phyloP scores from a whole-genome alignment of 257 asterid species.

The Solanum clarkiae region DNA sequence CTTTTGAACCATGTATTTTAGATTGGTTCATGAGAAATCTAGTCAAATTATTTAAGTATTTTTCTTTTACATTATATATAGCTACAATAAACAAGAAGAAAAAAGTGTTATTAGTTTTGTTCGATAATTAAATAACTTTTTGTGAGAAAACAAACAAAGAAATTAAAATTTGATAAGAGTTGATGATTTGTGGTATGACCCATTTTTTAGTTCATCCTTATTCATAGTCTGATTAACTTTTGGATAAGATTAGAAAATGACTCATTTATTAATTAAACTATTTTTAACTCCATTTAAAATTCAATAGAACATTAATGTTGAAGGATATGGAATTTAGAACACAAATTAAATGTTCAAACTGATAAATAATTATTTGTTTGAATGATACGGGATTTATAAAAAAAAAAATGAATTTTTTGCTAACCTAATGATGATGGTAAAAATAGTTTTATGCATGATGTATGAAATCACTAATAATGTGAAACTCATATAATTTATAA shows the following conservation, averaged over 20 bases:
- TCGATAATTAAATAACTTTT: neutral
- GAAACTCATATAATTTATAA: neutral
- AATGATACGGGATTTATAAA: neutral
- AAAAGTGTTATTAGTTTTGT: neutral
- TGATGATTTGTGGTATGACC: neutral
- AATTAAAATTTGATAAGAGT: neutral
- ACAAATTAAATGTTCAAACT: neutral
- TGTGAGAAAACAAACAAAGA: neutral
- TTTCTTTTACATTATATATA: neutral
- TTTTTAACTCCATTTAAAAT: neutral
- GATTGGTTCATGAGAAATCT: neutral
- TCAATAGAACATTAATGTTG: too few relatives aligned
- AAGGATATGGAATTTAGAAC: too few relatives aligned
- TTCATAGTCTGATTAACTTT: neutral
- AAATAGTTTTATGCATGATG: neutral
- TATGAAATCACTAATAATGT: neutral
- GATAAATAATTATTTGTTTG: neutral
- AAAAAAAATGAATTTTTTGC: neutral
- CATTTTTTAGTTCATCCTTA: neutral
- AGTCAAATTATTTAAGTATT: neutral
- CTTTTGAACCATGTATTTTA: neutral
- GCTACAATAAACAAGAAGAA: neutral
- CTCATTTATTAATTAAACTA: neutral
- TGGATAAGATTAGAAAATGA: neutral
- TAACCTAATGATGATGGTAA: neutral